Conservation (phyloP, 805 yeast species). For the Candida orba region DNA sequence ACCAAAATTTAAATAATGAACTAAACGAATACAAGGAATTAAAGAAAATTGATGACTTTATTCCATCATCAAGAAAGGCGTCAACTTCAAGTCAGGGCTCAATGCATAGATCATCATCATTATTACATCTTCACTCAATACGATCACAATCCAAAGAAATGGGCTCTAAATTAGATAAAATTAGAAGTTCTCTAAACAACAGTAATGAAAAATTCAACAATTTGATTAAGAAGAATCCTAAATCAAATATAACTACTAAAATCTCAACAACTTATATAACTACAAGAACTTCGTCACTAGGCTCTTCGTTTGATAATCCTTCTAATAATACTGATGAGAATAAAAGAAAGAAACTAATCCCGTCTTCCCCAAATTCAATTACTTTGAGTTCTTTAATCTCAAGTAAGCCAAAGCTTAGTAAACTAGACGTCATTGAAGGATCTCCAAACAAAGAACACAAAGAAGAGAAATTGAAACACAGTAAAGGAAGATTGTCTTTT, state of each 20-base stretch:
- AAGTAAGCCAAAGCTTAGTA: not conserved
- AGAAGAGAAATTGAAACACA: not conserved
- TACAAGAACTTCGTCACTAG: slow-evolving; percentile 15
- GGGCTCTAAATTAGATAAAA: slow-evolving; percentile 22
- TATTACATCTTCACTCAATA: slow-evolving; percentile 23
- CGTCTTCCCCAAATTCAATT: slow-evolving; percentile 21
- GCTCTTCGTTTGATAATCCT: too few relatives aligned
- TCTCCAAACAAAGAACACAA: slow-evolving; percentile 16
- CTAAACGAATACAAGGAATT: slow-evolving; percentile 11
- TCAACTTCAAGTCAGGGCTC: too few relatives aligned
- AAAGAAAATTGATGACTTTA: slow-evolving; percentile 1
- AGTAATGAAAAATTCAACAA: slow-evolving; percentile 8
- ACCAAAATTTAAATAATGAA: slow-evolving; percentile 24
- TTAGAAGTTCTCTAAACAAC: slow-evolving; percentile 21
- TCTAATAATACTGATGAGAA: not conserved
- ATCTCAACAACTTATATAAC: slow-evolving; percentile 16
- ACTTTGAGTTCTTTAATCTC: slow-evolving; percentile 16
- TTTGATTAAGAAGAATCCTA: slow-evolving; percentile 7
- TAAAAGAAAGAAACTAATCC: slow-evolving; percentile 9
- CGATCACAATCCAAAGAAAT: slow-evolving; percentile 24
- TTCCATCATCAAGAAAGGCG: not conserved
- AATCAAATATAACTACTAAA: slow-evolving; percentile 18
- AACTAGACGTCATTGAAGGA: slow-evolving; percentile 19
- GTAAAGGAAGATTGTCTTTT: not conserved
- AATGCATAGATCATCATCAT: too few relatives aligned